Conservation (phyloP, 768 basidiomycete species). For the Sarcodon aspratus region DNA sequence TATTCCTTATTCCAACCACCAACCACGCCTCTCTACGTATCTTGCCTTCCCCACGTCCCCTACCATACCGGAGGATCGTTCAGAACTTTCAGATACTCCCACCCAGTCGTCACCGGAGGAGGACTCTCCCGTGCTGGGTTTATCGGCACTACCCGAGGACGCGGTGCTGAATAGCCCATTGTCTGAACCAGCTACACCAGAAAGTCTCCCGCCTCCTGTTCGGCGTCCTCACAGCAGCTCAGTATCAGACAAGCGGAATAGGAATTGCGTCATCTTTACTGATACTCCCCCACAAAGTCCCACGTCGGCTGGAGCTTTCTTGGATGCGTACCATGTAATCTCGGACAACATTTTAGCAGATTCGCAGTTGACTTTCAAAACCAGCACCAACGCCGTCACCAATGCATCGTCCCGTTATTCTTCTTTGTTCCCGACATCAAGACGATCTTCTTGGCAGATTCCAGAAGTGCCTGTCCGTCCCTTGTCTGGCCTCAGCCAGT, state of each 20-base stretch:
- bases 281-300: constrained; percentile 3
- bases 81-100: constrained; percentile 5
- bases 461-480: background rate
- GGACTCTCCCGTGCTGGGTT: constrained; percentile 1
- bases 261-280: constrained; percentile 14
- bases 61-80: background rate
- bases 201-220: constrained; percentile 2
- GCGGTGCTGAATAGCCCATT: constrained; percentile 23
- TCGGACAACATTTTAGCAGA: constrained; percentile 4
- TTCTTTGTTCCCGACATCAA: background rate
- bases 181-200: background rate
- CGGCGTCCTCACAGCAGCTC: constrained; percentile 15
- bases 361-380: constrained; percentile 1
- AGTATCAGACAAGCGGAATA: constrained; percentile 12
- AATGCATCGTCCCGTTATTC: background rate
- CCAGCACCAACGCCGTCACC: background rate
- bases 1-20: background rate
- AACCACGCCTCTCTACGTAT: background rate
- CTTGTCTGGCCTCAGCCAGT: background rate
- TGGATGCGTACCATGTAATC: constrained; percentile 1
- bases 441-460: background rate
- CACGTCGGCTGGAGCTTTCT: constrained; percentile 1
- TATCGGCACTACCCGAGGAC: constrained; percentile 44
- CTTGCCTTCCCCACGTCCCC: background rate
- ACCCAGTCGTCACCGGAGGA: constrained; percentile 2